A percentile compares a stretch with the other conserved stretches of the same genome.
Conservation (phyloP, 2,329 filamentous ascomycete species). For the Diaporthe sp. region DNA sequence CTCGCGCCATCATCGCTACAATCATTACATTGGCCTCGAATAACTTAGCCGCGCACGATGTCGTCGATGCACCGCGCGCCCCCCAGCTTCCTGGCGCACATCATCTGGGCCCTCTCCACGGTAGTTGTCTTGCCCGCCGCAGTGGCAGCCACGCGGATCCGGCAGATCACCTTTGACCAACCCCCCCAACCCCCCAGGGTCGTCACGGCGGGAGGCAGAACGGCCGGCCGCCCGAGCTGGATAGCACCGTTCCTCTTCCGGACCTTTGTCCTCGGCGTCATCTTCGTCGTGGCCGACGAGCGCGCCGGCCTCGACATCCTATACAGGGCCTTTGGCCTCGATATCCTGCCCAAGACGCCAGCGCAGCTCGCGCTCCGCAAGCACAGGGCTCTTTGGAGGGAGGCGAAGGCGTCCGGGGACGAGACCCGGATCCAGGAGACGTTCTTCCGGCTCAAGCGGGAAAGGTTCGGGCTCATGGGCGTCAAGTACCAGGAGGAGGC, state of each 20-base stretch:
- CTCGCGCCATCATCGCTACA: neutral
- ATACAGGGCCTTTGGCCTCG: neutral
- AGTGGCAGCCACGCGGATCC: neutral
- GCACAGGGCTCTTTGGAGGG: neutral
- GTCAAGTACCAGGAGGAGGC: neutral
- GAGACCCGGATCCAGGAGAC: neutral
- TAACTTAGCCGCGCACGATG: neutral
- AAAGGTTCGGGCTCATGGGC: neutral
- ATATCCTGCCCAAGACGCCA: neutral
- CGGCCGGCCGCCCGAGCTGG: neutral
- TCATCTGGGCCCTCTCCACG: neutral
- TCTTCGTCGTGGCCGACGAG: neutral
- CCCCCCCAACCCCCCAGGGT: neutral
- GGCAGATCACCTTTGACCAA: neutral
- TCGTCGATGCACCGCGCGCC: no score
- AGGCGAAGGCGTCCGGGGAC: neutral
- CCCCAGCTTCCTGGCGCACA: neutral
- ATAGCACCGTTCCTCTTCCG: neutral
- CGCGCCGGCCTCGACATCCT: neutral
- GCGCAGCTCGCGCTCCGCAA: neutral
- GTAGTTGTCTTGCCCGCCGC: neutral
- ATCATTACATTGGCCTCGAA: neutral
- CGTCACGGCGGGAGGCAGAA: neutral
- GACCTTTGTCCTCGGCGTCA: neutral
- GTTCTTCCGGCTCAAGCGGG: neutral